Percentiles rank a stretch among this genome's conserved stretches.
phyloP scores from a whole-genome alignment of 192 early-diverging fungal genomes.

The Coemansia umbellata region DNA sequence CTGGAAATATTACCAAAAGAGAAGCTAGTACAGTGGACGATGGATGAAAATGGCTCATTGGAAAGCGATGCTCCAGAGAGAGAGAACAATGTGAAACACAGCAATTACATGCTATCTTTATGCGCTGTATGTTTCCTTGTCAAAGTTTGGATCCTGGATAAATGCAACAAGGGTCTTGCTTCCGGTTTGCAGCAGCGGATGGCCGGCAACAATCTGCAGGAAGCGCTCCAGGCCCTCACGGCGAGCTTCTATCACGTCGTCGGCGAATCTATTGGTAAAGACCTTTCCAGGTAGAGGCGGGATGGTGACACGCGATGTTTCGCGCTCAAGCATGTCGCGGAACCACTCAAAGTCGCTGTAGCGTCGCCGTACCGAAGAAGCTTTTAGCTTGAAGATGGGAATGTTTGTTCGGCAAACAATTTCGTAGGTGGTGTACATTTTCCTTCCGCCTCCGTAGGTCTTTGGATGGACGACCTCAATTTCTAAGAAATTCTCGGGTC shows the following conservation, averaged over 20 bases:
- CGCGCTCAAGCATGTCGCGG: slow-evolving; percentile 87
- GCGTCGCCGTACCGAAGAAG: slow-evolving; percentile 79
- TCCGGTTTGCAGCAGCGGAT: slow-evolving; percentile 96
- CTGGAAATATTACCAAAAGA: too few species aligned
- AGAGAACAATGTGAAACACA: too few species aligned
- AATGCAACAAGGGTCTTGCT: slow-evolving; percentile 90
- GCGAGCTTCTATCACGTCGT: slow-evolving; percentile 92
- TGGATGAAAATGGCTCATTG: background rate
- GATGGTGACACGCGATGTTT: slow-evolving; percentile 89
- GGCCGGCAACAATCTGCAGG: slow-evolving; percentile 93
- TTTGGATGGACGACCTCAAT: slow-evolving; percentile 89
- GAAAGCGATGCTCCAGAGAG: background rate
- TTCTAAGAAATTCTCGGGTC: slow-evolving; percentile 97
- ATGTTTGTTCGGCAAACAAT: slow-evolving; percentile 94
- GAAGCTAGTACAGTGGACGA: background rate
- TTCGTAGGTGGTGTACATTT: slow-evolving; percentile 94
- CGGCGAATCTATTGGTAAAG: slow-evolving; percentile 91
- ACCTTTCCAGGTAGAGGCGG: slow-evolving; percentile 96
- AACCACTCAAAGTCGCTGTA: slow-evolving; percentile 99
- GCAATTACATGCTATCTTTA: slow-evolving; percentile 3
- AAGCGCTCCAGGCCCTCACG: slow-evolving; percentile 90
- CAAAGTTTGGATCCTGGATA: slow-evolving; percentile 90
- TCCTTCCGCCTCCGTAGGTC: slow-evolving; percentile 71
- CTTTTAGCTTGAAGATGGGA: slow-evolving; percentile 87
- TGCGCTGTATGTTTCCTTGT: slow-evolving; percentile 63